phyloP scores from a whole-genome alignment of 768 basidiomycete species.

The Pleurotus djamor region DNA sequence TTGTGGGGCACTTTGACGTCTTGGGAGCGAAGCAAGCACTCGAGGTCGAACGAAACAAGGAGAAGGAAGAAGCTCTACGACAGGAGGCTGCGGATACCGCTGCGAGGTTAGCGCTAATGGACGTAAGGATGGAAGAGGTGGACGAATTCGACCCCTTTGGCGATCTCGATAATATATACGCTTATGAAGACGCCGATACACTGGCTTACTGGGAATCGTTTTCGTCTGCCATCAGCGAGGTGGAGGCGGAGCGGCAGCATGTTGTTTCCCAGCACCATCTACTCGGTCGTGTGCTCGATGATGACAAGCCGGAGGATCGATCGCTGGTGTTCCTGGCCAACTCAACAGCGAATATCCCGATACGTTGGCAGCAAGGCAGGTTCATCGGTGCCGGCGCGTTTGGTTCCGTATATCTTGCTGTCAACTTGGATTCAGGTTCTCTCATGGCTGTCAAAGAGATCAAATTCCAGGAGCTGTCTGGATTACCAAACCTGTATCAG shows the following conservation, averaged over 20 bases:
- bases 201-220: conserved; percentile 77
- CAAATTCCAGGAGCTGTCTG: conserved; percentile 91
- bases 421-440: conserved; percentile 93
- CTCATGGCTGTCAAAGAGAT: conserved; percentile 99
- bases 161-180: conserved; percentile 37
- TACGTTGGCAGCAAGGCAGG: conserved; percentile 97
- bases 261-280: conserved; percentile 70
- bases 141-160: conserved; percentile 31
- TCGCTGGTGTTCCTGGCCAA: conserved; percentile 94
- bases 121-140: conserved; percentile 36
- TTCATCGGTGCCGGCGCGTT: conserved; percentile 99
- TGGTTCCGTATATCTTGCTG: conserved; percentile 98
- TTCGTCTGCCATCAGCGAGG: conserved; percentile 49
- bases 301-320: conserved; percentile 91
- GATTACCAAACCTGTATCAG: conserved; percentile 82
- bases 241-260: conserved; percentile 65
- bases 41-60: conserved; percentile 89
- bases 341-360: conserved; percentile 92
- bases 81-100: conserved; percentile 57
- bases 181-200: conserved; percentile 62
- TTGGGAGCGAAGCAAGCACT: conserved; percentile 88
- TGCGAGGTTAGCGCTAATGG: background rate
- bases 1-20: conserved; percentile 97
- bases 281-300: conserved; percentile 90
- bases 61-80: conserved; percentile 62